A percentile compares a stretch with the other conserved stretches of the same genome.
Conservation (phyloP, 768 basidiomycete species). For the Naganishia randhawae region DNA sequence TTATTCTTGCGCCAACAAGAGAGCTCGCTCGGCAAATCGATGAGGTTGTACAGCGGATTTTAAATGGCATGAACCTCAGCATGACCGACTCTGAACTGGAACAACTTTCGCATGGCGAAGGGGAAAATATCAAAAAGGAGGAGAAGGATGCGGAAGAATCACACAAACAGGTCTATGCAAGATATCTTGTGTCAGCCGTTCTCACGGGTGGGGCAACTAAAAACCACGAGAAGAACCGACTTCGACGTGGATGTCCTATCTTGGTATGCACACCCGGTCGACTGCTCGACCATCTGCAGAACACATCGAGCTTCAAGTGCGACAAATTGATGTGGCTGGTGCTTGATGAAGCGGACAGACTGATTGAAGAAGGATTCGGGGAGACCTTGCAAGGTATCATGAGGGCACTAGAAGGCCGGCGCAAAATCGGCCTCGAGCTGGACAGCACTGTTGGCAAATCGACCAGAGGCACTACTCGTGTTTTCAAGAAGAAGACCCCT, state of each 20-base stretch:
- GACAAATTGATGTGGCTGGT: constrained; percentile 94
- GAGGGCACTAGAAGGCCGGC: constrained; percentile 75
- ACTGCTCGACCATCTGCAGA: constrained; percentile 91
- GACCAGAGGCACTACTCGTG: constrained; percentile 51
- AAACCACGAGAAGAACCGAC: constrained; percentile 88
- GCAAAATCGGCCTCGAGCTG: constrained; percentile 61
- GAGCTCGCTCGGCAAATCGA: constrained; percentile 96
- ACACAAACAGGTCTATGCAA: constrained; percentile 52
- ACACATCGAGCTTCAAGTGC: constrained; percentile 85
- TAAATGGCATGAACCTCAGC: constrained; percentile 57
- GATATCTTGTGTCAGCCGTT: constrained; percentile 90
- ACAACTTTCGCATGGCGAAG: constrained; percentile 29
- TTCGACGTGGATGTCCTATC: constrained; percentile 91
- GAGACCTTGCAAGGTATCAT: constrained; percentile 89
- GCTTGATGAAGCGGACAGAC: constrained; percentile 90
- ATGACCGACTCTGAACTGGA: constrained; percentile 20
- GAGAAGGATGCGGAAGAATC: constrained; percentile 43
- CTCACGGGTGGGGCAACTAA: constrained; percentile 91
- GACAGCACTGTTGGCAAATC: constrained; percentile 54
- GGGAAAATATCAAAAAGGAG: not conserved
- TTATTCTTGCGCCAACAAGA: constrained; percentile 90
- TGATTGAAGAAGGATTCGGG: constrained; percentile 98
- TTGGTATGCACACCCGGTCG: constrained; percentile 94
- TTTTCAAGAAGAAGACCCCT: constrained; percentile 56
- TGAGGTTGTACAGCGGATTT: constrained; percentile 79